Conservation (phyloP, 1,284 basidiomycete genomes). For the Tilletia caries region DNA sequence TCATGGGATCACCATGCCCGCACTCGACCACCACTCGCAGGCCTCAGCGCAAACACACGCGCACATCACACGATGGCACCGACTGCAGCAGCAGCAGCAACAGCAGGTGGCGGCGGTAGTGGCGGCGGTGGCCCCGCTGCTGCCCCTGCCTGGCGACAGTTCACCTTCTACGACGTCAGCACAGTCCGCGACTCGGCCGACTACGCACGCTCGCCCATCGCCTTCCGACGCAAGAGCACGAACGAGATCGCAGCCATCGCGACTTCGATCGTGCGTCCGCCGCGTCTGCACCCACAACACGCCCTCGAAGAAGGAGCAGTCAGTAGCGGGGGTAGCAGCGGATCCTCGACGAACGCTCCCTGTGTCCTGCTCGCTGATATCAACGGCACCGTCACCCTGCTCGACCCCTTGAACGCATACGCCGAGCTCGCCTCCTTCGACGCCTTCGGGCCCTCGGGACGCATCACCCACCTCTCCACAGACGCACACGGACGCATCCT, state of each 20-base stretch:
- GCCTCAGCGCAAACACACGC: too few relatives aligned
- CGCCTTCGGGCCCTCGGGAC: slow-evolving; percentile 30
- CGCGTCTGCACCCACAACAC: slow-evolving; percentile 16
- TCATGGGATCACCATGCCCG: too few relatives aligned
- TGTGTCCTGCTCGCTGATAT: slow-evolving; percentile 7
- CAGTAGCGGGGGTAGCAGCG: too few relatives aligned
- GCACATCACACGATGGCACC: too few relatives aligned
- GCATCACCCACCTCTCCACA: slow-evolving; percentile 37
- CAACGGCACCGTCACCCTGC: slow-evolving; percentile 4
- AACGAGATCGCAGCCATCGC: slow-evolving; percentile 39
- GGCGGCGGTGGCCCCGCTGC: slow-evolving; percentile 21
- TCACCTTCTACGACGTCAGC: slow-evolving; percentile 40
- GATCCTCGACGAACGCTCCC: slow-evolving; percentile 8
- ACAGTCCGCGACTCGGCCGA: slow-evolving; percentile 34
- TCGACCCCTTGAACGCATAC: slow-evolving; percentile 17
- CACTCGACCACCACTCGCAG: too few relatives aligned
- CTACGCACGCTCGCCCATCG: slow-evolving; percentile 30
- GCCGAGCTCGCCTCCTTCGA: slow-evolving; percentile 33
- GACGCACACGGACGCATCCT: slow-evolving; percentile 35
- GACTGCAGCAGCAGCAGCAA: too few relatives aligned
- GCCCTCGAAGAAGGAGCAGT: slow-evolving; percentile 10
- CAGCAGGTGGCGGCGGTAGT: too few relatives aligned
- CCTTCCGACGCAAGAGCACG: slow-evolving; percentile 23
- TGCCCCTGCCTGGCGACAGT: slow-evolving; percentile 42
- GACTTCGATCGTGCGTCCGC: slow-evolving; percentile 31